Conservation (phyloP, 208 protist genomes). For the Trypanosoma caninum region DNA sequence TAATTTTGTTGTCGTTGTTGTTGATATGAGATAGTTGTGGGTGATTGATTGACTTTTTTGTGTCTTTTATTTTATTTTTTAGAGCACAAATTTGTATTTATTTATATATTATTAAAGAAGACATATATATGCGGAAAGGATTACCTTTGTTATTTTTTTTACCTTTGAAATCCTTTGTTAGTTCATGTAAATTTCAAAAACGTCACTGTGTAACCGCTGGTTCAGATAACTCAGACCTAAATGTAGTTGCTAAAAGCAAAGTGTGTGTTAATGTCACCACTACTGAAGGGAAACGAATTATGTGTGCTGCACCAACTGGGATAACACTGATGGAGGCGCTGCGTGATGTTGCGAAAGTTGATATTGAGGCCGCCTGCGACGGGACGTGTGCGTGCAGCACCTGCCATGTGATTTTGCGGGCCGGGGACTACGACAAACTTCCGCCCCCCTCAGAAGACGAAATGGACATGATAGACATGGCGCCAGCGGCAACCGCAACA, state of each 20-base stretch:
- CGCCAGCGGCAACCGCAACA: constrained; percentile 46
- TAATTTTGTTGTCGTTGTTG: too few relatives aligned
- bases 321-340: constrained; percentile 85
- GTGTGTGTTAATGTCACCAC: constrained; percentile 38
- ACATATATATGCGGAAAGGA: too few relatives aligned
- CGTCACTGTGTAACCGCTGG: too few relatives aligned
- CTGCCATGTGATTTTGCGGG: constrained; percentile 93
- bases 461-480: constrained; percentile 91
- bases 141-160: too few relatives aligned
- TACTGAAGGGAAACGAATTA: constrained; percentile 20
- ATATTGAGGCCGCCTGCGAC: constrained; percentile 96
- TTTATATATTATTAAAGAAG: too few relatives aligned
- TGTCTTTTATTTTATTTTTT: too few relatives aligned
- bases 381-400: constrained; percentile 95
- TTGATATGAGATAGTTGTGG: too few relatives aligned
- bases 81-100: too few relatives aligned
- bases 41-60: too few relatives aligned
- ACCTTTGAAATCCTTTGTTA: too few relatives aligned
- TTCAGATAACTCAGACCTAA: too few relatives aligned
- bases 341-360: constrained; percentile 87
- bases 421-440: constrained; percentile 79
- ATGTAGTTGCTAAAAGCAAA: constrained; percentile 37
- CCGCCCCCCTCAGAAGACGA: constrained; percentile 88
- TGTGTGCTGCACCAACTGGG: constrained; percentile 51
- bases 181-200: too few relatives aligned